Conservation (phyloP, 2,329 filamentous ascomycete genomes). For the Berkeleyomyces basicola region DNA sequence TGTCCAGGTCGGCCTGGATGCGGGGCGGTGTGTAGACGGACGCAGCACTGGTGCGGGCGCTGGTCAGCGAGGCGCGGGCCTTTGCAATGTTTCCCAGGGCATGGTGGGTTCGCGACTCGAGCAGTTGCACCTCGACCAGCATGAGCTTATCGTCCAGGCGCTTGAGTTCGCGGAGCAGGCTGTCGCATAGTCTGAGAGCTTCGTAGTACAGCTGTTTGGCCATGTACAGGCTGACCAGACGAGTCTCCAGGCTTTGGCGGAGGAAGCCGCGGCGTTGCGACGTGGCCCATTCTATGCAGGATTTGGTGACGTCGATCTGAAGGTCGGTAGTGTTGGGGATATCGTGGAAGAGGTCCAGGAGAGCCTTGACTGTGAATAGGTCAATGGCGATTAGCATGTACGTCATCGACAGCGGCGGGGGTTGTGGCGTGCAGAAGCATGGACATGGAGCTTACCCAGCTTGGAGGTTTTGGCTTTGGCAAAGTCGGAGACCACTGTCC, state of each 20-base stretch:
- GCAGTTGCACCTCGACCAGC: slow-evolving; percentile 89
- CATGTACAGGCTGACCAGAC: slow-evolving; percentile 88
- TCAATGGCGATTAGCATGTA: slow-evolving; percentile 9
- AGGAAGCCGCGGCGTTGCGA: slow-evolving; percentile 90
- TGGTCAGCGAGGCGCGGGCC: slow-evolving; percentile 84
- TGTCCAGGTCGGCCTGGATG: slow-evolving; percentile 89
- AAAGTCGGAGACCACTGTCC: slow-evolving; percentile 84
- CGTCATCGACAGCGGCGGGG: not conserved
- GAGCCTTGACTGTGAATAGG: slow-evolving; percentile 60
- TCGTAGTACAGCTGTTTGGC: slow-evolving; percentile 96
- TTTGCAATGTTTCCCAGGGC: slow-evolving; percentile 93
- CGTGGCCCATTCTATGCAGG: slow-evolving; percentile 98
- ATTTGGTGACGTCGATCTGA: slow-evolving; percentile 90
- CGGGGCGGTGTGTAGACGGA: slow-evolving; percentile 94
- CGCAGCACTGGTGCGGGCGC: slow-evolving; percentile 77
- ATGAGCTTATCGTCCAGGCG: slow-evolving; percentile 96
- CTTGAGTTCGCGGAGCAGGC: slow-evolving; percentile 89
- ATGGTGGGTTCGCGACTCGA: slow-evolving; percentile 95
- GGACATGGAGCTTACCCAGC: slow-evolving; percentile 47
- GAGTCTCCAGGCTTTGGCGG: slow-evolving; percentile 93
- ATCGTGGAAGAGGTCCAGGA: slow-evolving; percentile 84
- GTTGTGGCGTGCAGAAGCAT: not conserved
- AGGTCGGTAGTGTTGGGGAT: slow-evolving; percentile 91
- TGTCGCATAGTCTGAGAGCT: slow-evolving; percentile 89
- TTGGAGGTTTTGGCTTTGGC: slow-evolving; percentile 98